These are phyloP conservation scores for Metarhizium guizhouense DNA, from an alignment of 2,329 filamentous ascomycete genomes.

Conservation along the genomic window DNA sequence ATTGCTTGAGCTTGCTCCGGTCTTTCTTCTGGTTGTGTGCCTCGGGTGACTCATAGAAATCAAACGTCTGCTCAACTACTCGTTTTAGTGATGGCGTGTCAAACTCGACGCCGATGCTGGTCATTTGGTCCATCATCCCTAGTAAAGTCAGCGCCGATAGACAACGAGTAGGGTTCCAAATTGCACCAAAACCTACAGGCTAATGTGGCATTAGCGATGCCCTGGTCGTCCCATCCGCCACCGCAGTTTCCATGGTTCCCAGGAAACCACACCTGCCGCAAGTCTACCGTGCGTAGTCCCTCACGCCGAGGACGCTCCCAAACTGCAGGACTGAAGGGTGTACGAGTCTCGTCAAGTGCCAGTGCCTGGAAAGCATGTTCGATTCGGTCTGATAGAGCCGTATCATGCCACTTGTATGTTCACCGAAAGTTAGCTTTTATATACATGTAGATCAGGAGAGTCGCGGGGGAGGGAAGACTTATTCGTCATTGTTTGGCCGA, in stretches of 20 bases:
- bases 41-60: slow-evolving; percentile 20
- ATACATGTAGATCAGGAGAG: not conserved
- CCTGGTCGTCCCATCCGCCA: slow-evolving; percentile 52
- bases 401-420: slow-evolving; percentile 45
- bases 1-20: slow-evolving; percentile 15
- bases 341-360: slow-evolving; percentile 46
- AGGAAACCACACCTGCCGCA: slow-evolving; percentile 56
- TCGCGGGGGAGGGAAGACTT: slow-evolving; percentile 21
- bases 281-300: slow-evolving; percentile 27
- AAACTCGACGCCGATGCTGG: slow-evolving; percentile 42
- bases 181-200: slow-evolving; percentile 23
- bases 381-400: slow-evolving; percentile 40
- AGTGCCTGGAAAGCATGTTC: slow-evolving; percentile 52
- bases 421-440: slow-evolving; percentile 19
- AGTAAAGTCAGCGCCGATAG: not conserved
- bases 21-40: slow-evolving; percentile 7
- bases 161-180: not conserved
- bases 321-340: slow-evolving; percentile 45
- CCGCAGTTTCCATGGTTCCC: slow-evolving; percentile 64
- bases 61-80: slow-evolving; percentile 25
- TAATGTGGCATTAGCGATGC: slow-evolving; percentile 29
- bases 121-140: slow-evolving; percentile 51
- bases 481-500: slow-evolving; percentile 34
- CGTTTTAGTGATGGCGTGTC: slow-evolving; percentile 30
- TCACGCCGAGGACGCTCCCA: slow-evolving; percentile 38